Conservation (phyloP, 257 asterid genomes). For the Nemophila menziesii region DNA sequence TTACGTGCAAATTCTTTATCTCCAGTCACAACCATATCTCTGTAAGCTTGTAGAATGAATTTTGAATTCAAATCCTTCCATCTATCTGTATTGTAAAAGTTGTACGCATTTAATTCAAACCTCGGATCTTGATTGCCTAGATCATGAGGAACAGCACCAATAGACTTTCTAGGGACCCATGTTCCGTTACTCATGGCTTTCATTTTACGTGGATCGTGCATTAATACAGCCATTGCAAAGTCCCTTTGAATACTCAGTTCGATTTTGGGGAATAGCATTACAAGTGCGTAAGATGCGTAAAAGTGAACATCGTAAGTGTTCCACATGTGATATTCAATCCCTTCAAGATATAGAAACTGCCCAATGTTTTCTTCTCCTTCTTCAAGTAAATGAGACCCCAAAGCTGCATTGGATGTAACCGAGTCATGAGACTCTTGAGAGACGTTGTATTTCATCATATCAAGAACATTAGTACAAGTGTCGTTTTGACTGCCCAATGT, state of each 20-base stretch:
- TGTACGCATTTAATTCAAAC: conserved; percentile 78
- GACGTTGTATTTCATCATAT: conserved; percentile 53
- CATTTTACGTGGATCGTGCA: conserved; percentile 80
- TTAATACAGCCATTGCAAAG: conserved; percentile 85
- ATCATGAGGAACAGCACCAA: conserved; percentile 96
- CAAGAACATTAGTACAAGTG: conserved; percentile 62
- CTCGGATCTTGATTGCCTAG: conserved; percentile 92
- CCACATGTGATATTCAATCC: conserved; percentile 90
- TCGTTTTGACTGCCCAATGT: conserved; percentile 27
- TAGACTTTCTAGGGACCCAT: conserved; percentile 50
- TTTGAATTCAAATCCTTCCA: conserved; percentile 97
- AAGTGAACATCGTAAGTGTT: conserved; percentile 92
- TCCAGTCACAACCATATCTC: conserved; percentile 77
- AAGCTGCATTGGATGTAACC: conserved; percentile 45
- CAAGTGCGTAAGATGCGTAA: conserved; percentile 65
- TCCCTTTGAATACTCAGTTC: conserved; percentile 92
- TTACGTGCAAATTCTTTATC: conserved; percentile 57
- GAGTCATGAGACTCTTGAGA: conserved; percentile 52
- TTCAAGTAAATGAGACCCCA: conserved; percentile 58
- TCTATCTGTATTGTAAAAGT: conserved; percentile 66
- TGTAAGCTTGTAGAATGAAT: conserved; percentile 79
- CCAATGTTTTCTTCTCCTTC: conserved; percentile 81
- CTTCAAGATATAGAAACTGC: conserved; percentile 88
- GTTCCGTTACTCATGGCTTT: conserved; percentile 55
- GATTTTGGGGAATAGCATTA: conserved; percentile 66